Conservation (phyloP, 371 early-diverging fungal species). For the Actinomortierella ambigua region DNA sequence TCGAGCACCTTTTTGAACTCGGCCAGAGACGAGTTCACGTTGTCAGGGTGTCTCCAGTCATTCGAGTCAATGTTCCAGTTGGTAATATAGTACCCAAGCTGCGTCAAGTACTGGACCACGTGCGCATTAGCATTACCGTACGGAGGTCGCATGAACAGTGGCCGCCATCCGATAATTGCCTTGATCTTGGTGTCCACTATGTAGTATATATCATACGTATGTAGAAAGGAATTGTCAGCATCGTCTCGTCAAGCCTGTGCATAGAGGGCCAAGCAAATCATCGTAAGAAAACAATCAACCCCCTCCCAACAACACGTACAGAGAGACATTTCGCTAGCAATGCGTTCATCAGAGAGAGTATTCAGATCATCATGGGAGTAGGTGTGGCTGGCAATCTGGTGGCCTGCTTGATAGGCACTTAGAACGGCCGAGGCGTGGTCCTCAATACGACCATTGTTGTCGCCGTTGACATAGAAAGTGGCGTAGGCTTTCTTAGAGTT, state of each 20-base stretch:
- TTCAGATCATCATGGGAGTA: constrained; percentile 54
- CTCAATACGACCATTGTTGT: constrained; percentile 34
- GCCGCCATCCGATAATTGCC: constrained; percentile 25
- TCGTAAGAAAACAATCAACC: not conserved
- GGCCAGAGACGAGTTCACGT: constrained; percentile 2
- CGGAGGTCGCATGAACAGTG: constrained; percentile 33
- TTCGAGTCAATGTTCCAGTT: constrained; percentile 25
- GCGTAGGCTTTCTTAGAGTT: constrained; percentile 52
- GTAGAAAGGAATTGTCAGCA: too few relatives aligned
- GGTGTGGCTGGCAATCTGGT: constrained; percentile 60
- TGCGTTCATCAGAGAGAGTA: constrained; percentile 42
- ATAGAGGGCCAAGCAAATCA: not conserved
- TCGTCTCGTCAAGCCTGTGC: too few relatives aligned
- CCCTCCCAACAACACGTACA: not conserved
- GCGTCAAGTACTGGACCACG: constrained; percentile 1
- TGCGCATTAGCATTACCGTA: constrained; percentile 12
- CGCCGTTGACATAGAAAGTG: constrained; percentile 75
- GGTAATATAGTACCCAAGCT: constrained; percentile 26
- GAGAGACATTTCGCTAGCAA: constrained; percentile 15
- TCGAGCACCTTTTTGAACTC: constrained; percentile 7
- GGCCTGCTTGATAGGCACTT: constrained; percentile 53
- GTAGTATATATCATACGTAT: too few relatives aligned
- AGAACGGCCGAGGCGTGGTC: constrained; percentile 40
- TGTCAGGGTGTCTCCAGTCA: constrained; percentile 22
- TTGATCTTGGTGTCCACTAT: constrained; percentile 25